Conservation (phyloP, 495 filamentous ascomycete genomes). For the Lophiostoma macrostomum region DNA sequence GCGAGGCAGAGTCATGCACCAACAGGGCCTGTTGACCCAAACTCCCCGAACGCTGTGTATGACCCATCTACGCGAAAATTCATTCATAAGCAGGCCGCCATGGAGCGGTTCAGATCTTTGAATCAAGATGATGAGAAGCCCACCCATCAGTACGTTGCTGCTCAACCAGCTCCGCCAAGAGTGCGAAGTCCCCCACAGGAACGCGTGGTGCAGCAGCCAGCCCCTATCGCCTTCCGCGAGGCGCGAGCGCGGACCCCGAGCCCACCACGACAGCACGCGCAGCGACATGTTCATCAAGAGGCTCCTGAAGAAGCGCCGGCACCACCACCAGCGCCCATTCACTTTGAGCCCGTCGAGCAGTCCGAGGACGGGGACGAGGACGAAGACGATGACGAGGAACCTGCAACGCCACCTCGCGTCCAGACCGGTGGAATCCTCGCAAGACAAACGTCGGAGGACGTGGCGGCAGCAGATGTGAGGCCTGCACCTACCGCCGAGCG, state of each 20-base stretch:
- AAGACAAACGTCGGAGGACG: slow-evolving; percentile 21
- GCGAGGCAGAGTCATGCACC: slow-evolving; percentile 1
- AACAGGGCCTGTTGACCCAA: slow-evolving; percentile 23
- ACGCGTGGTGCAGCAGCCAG: background rate
- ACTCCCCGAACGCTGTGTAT: slow-evolving; percentile 29
- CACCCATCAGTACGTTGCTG: background rate
- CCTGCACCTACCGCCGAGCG: slow-evolving; percentile 1
- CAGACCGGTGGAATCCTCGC: slow-evolving; percentile 1
- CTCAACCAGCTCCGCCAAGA: background rate
- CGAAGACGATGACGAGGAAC: background rate
- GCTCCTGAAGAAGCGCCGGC: background rate
- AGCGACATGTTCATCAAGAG: background rate
- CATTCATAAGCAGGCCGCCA: slow-evolving; percentile 25
- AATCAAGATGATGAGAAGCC: slow-evolving; percentile 5
- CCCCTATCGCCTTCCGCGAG: background rate
- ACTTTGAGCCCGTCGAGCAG: too few species aligned
- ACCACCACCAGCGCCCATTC: background rate
- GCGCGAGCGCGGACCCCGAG: background rate
- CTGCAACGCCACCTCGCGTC: background rate
- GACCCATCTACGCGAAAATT: slow-evolving; percentile 35
- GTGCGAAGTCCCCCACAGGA: background rate
- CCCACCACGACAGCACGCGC: slow-evolving; percentile 3
- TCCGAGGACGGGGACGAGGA: too few species aligned
- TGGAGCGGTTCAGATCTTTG: slow-evolving; percentile 7
- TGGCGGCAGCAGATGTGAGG: slow-evolving; percentile 18